Evolutionary conservation across 768 basidiomycete species (phyloP).

Genomic region (Hebeloma cylindrosporum): DNA sequence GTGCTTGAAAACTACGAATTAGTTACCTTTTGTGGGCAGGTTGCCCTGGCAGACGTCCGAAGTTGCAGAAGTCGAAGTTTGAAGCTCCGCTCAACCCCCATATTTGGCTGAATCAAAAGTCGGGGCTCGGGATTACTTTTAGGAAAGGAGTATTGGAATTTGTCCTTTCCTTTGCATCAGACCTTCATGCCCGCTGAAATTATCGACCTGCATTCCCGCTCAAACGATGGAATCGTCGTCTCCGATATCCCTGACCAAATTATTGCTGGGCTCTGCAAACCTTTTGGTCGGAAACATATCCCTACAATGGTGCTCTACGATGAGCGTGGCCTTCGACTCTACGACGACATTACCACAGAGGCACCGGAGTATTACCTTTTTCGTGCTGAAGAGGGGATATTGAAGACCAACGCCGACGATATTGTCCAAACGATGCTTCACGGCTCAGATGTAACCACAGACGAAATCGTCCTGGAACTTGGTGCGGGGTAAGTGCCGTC

Average conservation of each 20-base stretch:
- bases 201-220: conserved; percentile 46
- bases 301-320: conserved; percentile 88
- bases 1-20: too few relatives aligned
- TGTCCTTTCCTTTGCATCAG: not conserved
- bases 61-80: too few relatives aligned
- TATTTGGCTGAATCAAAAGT: too few relatives aligned
- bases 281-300: conserved; percentile 56
- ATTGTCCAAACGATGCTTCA: conserved; percentile 75
- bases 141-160: not conserved
- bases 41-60: too few relatives aligned
- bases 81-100: too few relatives aligned
- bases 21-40: too few relatives aligned
- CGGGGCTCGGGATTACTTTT: too few relatives aligned
- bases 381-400: conserved; percentile 81
- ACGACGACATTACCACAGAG: conserved; percentile 81
- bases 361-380: conserved; percentile 90
- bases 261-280: conserved; percentile 53
- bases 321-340: conserved; percentile 79
- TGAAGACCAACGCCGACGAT: conserved; percentile 68
- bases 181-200: conserved; percentile 46
- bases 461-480: conserved; percentile 69
- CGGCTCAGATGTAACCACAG: conserved; percentile 26
- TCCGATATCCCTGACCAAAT: conserved; percentile 47
- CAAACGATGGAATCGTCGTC: conserved; percentile 29
- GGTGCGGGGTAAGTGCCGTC: conserved; percentile 95